Evolutionary conservation across 2,329 filamentous ascomycete genomes (phyloP).

Genomic region (Botrytis hyacinthi): DNA sequence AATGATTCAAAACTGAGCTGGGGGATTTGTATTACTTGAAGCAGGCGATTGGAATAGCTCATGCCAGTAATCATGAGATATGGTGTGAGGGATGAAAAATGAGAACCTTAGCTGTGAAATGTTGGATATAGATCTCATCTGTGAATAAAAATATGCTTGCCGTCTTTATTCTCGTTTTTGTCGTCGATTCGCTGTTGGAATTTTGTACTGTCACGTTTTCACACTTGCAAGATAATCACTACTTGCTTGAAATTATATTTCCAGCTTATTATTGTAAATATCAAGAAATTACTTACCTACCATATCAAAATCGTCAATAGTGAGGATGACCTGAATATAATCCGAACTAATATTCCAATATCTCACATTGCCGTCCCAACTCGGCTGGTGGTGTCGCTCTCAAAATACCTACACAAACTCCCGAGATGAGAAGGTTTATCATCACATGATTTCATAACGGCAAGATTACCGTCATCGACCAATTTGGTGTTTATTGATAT

Average conservation of each 20-base stretch:
- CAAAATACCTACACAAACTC: rapidly evolving
- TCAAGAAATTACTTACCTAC: neutral
- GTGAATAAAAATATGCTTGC: neutral
- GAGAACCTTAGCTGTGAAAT: neutral
- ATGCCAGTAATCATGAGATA: neutral
- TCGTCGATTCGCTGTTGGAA: neutral
- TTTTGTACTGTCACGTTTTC: neutral
- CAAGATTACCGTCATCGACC: neutral
- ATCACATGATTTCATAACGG: neutral
- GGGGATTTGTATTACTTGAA: neutral
- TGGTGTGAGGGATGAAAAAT: neutral
- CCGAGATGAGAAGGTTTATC: no score
- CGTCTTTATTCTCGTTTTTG: neutral
- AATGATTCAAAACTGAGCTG: neutral
- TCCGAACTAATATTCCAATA: neutral
- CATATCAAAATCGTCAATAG: neutral
- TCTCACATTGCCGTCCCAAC: neutral
- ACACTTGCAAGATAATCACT: neutral
- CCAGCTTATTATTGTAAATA: rapidly evolving
- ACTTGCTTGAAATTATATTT: neutral
- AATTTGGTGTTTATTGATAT: neutral
- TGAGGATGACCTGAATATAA: neutral
- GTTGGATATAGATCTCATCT: neutral
- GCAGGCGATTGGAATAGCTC: rapidly evolving
- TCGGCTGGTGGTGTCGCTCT: neutral